Base-by-base conservation (phyloP, 805 yeast genomes). In the Saccharomycopsis capsularis region DNA sequence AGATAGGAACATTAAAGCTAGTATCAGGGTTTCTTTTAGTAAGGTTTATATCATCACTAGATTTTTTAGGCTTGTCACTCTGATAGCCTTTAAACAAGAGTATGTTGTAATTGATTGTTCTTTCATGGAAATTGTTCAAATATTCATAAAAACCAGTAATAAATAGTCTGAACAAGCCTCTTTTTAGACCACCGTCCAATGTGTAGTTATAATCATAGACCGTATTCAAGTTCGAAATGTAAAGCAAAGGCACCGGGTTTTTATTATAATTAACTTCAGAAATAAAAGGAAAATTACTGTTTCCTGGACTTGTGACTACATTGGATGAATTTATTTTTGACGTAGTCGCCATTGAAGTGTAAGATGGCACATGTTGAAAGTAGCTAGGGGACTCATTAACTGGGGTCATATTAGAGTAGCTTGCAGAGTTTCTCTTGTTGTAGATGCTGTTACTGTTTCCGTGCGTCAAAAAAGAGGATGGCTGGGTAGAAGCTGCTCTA, bases 241-340 rank as follows among this genome's bases (percentile, higher is more conserved):
- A 47, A n/a, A 50, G 25, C 4, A 50, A 25, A 13, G 54, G 54
- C n/a, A 50, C 25, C 3, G 50, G 46, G 3, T 35, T 42, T 24
- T 40, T 44, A 15, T 36, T 16, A 36, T 46, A 50, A 23, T 50
- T 27, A 2, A 42, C 22, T 44, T n/a, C n/a, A n/a, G n/a, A n/a
- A n/a, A n/a, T n/a, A n/a, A n/a, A n/a, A n/a, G n/a, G n/a, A n/a
- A n/a, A n/a, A n/a, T n/a, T n/a, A n/a, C n/a, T n/a, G n/a, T n/a
- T n/a, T n/a, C n/a, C n/a, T n/a, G n/a, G n/a, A n/a, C 15, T n/a
- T 25, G 45, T 13, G 11, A 11, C 6, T 25, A 40, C 29, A 25
- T n/a, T 42, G 6, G 21, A 42, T 24, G n/a, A 11, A 9, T 13
- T 37, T 40, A 21, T 11, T 40, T 7, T 29, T 7, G 32, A 29